phyloP scores from a whole-genome alignment of 1,139 yeast genomes.

The Protomyces inouyei region DNA sequence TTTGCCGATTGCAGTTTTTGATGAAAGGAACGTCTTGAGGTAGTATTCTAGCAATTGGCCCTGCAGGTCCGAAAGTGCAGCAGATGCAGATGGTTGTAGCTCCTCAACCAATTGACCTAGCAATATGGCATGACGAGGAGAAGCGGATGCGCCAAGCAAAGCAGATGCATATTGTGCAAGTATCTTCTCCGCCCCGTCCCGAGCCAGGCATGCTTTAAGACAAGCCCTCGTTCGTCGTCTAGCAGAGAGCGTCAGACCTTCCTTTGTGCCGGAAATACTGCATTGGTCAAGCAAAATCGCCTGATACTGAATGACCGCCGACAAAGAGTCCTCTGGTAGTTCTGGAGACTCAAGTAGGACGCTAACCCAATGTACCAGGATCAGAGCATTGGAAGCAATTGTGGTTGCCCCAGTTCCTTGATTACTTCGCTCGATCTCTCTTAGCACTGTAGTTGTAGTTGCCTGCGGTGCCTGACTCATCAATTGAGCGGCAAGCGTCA shows the following conservation, averaged over 20 bases:
- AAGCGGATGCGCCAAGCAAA: background rate
- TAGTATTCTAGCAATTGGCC: background rate
- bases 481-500: background rate
- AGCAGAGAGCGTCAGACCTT: slow-evolving; percentile 1
- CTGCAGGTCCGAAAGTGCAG: background rate
- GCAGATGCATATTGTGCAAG: background rate
- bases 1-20: background rate
- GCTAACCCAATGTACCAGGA: slow-evolving; percentile 12
- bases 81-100: background rate
- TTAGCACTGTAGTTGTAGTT: background rate
- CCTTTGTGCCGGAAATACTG: background rate
- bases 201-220: background rate
- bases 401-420: slow-evolving; percentile 1
- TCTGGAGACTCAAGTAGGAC: background rate
- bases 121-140: background rate
- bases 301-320: background rate
- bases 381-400: slow-evolving; percentile 7
- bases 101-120: background rate
- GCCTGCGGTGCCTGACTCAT: background rate
- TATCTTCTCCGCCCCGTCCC: background rate
- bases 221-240: background rate
- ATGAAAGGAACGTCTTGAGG: background rate
- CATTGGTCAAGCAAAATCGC: slow-evolving; percentile 20
- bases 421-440: background rate
- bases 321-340: background rate